phyloP scores from a whole-genome alignment of 805 yeast species.

The Yarrowia deformans region DNA sequence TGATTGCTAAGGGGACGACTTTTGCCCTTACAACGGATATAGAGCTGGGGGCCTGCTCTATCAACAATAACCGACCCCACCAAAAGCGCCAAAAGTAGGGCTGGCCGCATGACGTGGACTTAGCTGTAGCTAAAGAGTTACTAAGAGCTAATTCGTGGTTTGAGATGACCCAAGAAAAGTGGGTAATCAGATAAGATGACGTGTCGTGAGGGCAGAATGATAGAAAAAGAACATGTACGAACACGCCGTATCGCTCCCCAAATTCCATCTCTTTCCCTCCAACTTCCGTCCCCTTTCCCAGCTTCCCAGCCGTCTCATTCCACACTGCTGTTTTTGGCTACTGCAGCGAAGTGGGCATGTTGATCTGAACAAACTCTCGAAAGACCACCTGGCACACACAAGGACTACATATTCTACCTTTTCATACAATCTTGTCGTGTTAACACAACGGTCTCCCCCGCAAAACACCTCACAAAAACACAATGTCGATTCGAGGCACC shows the following conservation, averaged over 20 bases:
- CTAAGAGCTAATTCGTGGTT: no score
- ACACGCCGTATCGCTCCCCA: no score
- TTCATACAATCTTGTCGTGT: not conserved
- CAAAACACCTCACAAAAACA: not conserved
- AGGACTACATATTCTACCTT: slow-evolving; percentile 16
- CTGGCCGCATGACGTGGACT: slow-evolving; percentile 20
- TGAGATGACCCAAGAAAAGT: slow-evolving; percentile 3
- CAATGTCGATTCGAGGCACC: slow-evolving; percentile 40
- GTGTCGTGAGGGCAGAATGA: no score
- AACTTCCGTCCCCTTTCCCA: not conserved
- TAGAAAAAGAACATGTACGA: no score
- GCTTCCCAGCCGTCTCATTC: slow-evolving; percentile 11
- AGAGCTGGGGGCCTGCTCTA: not conserved
- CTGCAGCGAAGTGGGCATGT: slow-evolving; percentile 39
- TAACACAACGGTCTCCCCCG: not conserved
- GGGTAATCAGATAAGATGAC: no score
- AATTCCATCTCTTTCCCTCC: not conserved
- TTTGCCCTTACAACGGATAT: no score
- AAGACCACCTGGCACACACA: slow-evolving; percentile 38
- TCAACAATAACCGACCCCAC: slow-evolving; percentile 5
- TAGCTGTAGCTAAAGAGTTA: no score
- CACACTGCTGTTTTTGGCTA: slow-evolving; percentile 27
- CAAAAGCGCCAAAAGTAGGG: not conserved
- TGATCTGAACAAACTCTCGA: slow-evolving; percentile 39
- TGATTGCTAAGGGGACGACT: no score